Conservation (phyloP, 768 basidiomycete genomes). For the Tremella fuciformis region DNA sequence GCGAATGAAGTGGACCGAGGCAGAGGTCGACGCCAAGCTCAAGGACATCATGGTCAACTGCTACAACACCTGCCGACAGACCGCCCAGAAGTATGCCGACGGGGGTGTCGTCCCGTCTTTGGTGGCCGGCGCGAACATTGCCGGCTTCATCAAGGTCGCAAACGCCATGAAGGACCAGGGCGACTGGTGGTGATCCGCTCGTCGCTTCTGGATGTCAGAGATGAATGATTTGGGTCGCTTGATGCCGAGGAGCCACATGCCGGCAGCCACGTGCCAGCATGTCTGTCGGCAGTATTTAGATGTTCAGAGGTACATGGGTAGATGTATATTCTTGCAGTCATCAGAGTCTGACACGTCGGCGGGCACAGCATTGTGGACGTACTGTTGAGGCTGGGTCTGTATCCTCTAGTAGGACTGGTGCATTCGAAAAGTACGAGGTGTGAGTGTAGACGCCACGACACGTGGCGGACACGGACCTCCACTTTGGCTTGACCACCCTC, state of each 20-base stretch:
- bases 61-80: constrained; percentile 61
- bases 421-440: too few relatives aligned
- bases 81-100: constrained; percentile 62
- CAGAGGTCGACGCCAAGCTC: constrained; percentile 67
- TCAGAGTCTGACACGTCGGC: too few relatives aligned
- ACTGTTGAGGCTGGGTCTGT: too few relatives aligned
- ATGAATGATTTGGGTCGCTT: too few relatives aligned
- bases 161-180: constrained; percentile 72
- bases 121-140: constrained; percentile 68
- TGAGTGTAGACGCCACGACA: too few relatives aligned
- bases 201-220: too few relatives aligned
- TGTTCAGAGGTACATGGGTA: too few relatives aligned
- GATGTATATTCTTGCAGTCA: too few relatives aligned
- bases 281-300: too few relatives aligned
- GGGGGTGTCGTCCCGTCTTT: constrained; percentile 58
- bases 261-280: neutral
- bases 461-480: neutral
- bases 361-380: too few relatives aligned
- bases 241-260: too few relatives aligned
- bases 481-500: neutral
- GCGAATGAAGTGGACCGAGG: constrained; percentile 60
- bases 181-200: constrained; percentile 64
- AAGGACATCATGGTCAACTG: constrained; percentile 69
- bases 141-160: constrained; percentile 59
- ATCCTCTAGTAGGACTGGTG: too few relatives aligned